phyloP scores from a whole-genome alignment of 208 protist species.

The Crithidia brevicula region DNA sequence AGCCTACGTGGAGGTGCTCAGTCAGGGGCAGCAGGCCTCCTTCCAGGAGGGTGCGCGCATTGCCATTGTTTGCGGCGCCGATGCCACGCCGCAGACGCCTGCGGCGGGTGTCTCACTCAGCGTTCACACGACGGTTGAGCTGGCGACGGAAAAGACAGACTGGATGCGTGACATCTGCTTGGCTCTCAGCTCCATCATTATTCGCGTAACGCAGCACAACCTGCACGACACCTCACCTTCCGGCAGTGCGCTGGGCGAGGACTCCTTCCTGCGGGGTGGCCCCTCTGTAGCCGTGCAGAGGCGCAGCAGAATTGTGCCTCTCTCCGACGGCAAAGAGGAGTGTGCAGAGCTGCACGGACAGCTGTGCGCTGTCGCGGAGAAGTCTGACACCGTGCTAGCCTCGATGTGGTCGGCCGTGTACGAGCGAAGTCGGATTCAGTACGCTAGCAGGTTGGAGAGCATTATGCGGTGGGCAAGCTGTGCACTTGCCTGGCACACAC shows the following conservation, averaged over 20 bases:
- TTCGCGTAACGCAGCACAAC: constrained; percentile 46
- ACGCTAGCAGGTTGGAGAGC: constrained; percentile 32
- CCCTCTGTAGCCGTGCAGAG: constrained; percentile 22
- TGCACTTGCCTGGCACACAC: constrained; percentile 51
- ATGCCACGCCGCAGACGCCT: constrained; percentile 20
- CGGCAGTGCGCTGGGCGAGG: constrained; percentile 12
- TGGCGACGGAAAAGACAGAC: constrained; percentile 56
- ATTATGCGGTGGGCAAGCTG: constrained; percentile 51
- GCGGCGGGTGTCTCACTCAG: constrained; percentile 21
- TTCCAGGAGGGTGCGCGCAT: constrained; percentile 29
- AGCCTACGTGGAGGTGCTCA: constrained; percentile 22
- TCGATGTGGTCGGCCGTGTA: constrained; percentile 33
- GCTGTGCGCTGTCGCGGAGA: constrained; percentile 34
- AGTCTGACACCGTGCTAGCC: constrained; percentile 7
- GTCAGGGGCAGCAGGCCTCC: constrained; percentile 11
- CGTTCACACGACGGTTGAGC: constrained; percentile 49
- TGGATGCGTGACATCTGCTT: constrained; percentile 79
- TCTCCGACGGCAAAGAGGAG: constrained; percentile 28
- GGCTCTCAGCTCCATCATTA: constrained; percentile 65
- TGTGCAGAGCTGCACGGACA: constrained; percentile 25
- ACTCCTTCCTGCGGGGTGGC: constrained; percentile 36
- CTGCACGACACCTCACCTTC: constrained; percentile 29
- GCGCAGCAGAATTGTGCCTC: constrained; percentile 12
- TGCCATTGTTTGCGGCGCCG: constrained; percentile 22
- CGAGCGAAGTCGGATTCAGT: constrained; percentile 38